These are phyloP conservation scores for Corrigiola litoralis DNA, from an alignment of 179 eudicot species.

Conservation along the genomic window DNA sequence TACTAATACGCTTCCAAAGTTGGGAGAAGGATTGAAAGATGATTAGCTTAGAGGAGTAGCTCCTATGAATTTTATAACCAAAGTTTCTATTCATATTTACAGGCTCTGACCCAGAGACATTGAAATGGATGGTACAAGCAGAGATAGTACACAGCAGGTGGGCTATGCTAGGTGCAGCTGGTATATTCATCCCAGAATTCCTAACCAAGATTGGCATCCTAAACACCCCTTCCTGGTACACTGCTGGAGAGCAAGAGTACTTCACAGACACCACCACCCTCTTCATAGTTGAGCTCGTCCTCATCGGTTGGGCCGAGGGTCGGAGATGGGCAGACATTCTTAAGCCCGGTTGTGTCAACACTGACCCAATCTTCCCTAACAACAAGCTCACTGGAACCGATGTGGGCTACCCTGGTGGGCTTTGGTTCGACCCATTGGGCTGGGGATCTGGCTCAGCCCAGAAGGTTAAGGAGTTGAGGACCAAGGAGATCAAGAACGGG, in stretches of 20 bases:
- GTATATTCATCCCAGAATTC: conserved; percentile 94
- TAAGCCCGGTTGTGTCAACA: conserved; percentile 88
- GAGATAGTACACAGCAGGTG: conserved; percentile 92
- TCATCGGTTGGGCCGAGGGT: conserved; percentile 99
- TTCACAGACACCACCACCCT: conserved; percentile 95
- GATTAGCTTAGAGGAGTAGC: too few species aligned
- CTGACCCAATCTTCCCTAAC: conserved; percentile 95
- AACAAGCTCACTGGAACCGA: conserved; percentile 97
- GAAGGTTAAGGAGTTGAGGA: conserved; percentile 82
- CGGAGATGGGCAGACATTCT: conserved; percentile 93
- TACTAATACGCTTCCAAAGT: too few species aligned
- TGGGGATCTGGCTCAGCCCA: conserved; percentile 87
- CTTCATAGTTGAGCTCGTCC: conserved; percentile 63
- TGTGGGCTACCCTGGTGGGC: conserved; percentile 98
- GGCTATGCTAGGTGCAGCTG: conserved; percentile 99
- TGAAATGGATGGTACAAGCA: conserved; percentile 80
- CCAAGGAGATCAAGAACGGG: conserved; percentile 97
- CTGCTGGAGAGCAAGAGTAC: conserved; percentile 94
- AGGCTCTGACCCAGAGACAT: conserved; percentile 96
- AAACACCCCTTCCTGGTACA: conserved; percentile 98
- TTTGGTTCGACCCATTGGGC: conserved; percentile 96
- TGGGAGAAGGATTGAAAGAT: too few species aligned
- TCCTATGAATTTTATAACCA: neutral
- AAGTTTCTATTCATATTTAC: neutral
- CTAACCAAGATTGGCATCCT: conserved; percentile 84